Base-by-base conservation (phyloP, 257 asterid species). In the Ophiorrhiza pumila region DNA sequence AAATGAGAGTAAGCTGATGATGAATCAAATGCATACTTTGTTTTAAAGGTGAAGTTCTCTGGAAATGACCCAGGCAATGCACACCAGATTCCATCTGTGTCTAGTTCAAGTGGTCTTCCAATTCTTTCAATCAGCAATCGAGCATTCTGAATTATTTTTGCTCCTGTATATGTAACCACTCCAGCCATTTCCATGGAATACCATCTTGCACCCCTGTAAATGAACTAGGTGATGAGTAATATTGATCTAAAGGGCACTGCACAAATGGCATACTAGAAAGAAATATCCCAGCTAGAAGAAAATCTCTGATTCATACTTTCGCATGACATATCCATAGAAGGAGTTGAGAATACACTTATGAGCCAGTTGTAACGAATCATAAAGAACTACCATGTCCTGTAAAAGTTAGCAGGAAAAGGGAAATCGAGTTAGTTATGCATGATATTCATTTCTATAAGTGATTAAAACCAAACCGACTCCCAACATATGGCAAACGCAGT, bases 141-240 rank as follows among this genome's bases (percentile, higher is more conserved):
- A 74, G 99, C 99, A 86, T 94, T 94, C 87, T 94, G 99, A 80
- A 94, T 94, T 57, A 94, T 94, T 84, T 94, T 91, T 49, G 99
- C 97, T 42, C 99, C 99, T 42, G 99, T 94, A 83, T 91, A 91
- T 3, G 99, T 94, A 76, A 94, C 99, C 65, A 88, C 97, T 77
- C 99, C 99, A 9, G 99, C 99, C 99, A 94, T 94, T 87, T 94
- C 97, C 99, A 94, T 94, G 55, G 99, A 94, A 82, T 91, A 94
- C 99, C 99, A 94, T 81, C 99, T 86, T 80, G 99, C 99, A 68
- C 99, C 99, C 87, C 99, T 94, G 81, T 34, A 71, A 73, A 50
- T 74, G 61, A 79, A 72, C 60, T 43, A 62, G 37, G 57, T 65
- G 17, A 56, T 73, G 52, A 64, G 46, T 74, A 80, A 43, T 50